Percentiles rank a stretch among this genome's conserved stretches.
Conservation (phyloP, 306 rosid genomes). For the Vigna hirtella region DNA sequence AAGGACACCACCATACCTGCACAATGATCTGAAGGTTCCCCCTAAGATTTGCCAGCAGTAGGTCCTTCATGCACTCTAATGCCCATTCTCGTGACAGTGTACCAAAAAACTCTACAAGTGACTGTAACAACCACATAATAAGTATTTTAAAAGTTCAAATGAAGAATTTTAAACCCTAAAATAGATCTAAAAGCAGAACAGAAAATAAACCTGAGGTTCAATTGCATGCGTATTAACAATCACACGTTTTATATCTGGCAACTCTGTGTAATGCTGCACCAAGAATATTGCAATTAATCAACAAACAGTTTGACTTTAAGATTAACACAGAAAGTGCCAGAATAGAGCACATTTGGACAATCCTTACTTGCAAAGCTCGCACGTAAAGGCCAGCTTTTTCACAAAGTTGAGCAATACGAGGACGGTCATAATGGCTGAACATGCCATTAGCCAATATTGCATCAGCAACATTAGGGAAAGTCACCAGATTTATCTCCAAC, state of each 20-base stretch:
- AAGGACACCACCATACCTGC: slow-evolving; percentile 65
- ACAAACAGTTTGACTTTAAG: slow-evolving; percentile 15
- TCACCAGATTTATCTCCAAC: slow-evolving; percentile 95
- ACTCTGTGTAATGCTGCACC: slow-evolving; percentile 98
- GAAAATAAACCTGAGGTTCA: slow-evolving; percentile 90
- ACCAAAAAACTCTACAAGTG: slow-evolving; percentile 97
- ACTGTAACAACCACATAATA: slow-evolving; percentile 56
- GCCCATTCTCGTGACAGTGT: slow-evolving; percentile 97
- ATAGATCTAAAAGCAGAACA: slow-evolving; percentile 30
- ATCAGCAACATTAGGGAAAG: slow-evolving; percentile 98
- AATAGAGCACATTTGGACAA: slow-evolving; percentile 41
- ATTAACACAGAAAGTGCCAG: slow-evolving; percentile 10
- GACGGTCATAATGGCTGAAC: slow-evolving; percentile 99
- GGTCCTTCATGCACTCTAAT: slow-evolving; percentile 99
- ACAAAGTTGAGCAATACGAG: slow-evolving; percentile 96
- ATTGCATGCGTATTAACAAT: slow-evolving; percentile 99
- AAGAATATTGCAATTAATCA: slow-evolving; percentile 43
- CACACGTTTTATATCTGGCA: slow-evolving; percentile 95
- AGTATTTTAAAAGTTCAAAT: slow-evolving; percentile 28
- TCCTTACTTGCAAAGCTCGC: slow-evolving; percentile 90
- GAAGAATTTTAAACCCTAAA: slow-evolving; percentile 23
- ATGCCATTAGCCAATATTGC: slow-evolving; percentile 99
- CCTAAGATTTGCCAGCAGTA: slow-evolving; percentile 90
- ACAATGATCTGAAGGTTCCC: slow-evolving; percentile 98
- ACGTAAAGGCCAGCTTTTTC: slow-evolving; percentile 97